phyloP scores from a whole-genome alignment of 1,284 basidiomycete species.

The Pisolithus thermaeus region DNA sequence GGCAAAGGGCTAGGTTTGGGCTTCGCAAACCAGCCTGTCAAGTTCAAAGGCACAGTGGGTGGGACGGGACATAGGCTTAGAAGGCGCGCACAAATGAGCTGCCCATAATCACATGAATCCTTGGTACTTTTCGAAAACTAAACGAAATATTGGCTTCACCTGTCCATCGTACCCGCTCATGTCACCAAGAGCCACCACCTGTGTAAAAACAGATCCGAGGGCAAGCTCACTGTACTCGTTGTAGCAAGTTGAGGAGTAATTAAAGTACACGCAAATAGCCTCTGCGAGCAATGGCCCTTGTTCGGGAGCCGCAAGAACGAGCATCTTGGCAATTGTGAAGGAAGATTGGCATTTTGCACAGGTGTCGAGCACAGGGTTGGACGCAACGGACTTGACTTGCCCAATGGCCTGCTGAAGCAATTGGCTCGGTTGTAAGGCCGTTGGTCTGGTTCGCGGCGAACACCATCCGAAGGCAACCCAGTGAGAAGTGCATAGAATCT shows the following conservation, averaged over 20 bases:
- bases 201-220: constrained; percentile 55
- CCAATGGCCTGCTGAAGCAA: constrained; percentile 44
- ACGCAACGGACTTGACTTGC: constrained; percentile 47
- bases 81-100: constrained; percentile 49
- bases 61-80: constrained; percentile 45
- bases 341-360: constrained; percentile 61
- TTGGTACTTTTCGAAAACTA: not conserved
- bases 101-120: constrained; percentile 11
- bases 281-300: constrained; percentile 54
- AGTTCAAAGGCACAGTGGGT: constrained; percentile 43
- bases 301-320: constrained; percentile 56
- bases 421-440: constrained; percentile 36
- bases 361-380: constrained; percentile 44
- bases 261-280: constrained; percentile 54
- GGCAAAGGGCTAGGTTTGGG: constrained; percentile 65
- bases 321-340: constrained; percentile 57
- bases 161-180: constrained; percentile 65
- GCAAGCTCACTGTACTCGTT: constrained; percentile 40
- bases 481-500: too few relatives aligned
- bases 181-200: constrained; percentile 59
- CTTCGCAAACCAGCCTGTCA: constrained; percentile 52
- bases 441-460: constrained; percentile 4
- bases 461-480: too few relatives aligned
- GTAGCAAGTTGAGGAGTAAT: constrained; percentile 46
- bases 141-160: constrained; percentile 28